phyloP scores from a whole-genome alignment of 345 rosid genomes.

The Salix koriyanagi region DNA sequence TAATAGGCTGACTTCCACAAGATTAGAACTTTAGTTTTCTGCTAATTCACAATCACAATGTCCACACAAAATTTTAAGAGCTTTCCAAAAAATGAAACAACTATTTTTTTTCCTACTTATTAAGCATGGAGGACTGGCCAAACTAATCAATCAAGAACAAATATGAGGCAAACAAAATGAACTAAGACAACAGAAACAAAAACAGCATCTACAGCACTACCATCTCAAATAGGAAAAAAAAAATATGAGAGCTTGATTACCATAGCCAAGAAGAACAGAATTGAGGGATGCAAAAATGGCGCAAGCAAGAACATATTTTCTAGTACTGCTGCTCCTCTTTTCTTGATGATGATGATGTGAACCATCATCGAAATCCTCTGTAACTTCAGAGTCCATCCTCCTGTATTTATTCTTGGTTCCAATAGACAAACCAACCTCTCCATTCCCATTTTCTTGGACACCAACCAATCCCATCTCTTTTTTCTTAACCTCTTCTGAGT shows the following conservation, averaged over 20 bases:
- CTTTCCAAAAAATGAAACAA: background rate
- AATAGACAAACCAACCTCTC: conserved; percentile 36
- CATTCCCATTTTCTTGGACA: conserved; percentile 49
- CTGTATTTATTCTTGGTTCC: conserved; percentile 66
- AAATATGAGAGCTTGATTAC: conserved; percentile 30
- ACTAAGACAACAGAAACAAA: background rate
- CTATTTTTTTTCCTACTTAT: background rate
- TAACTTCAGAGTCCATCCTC: conserved; percentile 61
- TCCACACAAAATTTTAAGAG: too few relatives aligned
- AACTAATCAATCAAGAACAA: background rate
- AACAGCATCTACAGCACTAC: background rate
- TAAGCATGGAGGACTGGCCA: background rate
- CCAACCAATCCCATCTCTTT: conserved; percentile 42
- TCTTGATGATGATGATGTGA: conserved; percentile 18
- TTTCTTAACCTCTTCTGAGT: background rate
- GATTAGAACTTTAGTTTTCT: background rate
- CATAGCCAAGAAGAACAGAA: conserved; percentile 89
- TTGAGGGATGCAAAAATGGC: conserved; percentile 85
- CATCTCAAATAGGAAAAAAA: background rate
- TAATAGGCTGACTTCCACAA: background rate
- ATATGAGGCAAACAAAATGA: background rate
- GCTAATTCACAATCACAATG: background rate
- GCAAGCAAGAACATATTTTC: conserved; percentile 51
- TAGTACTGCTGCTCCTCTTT: conserved; percentile 1
- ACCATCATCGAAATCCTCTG: conserved; percentile 12